phyloP scores from a whole-genome alignment of 2,329 filamentous ascomycete genomes.

The Pseudohalonectria lignicola region DNA sequence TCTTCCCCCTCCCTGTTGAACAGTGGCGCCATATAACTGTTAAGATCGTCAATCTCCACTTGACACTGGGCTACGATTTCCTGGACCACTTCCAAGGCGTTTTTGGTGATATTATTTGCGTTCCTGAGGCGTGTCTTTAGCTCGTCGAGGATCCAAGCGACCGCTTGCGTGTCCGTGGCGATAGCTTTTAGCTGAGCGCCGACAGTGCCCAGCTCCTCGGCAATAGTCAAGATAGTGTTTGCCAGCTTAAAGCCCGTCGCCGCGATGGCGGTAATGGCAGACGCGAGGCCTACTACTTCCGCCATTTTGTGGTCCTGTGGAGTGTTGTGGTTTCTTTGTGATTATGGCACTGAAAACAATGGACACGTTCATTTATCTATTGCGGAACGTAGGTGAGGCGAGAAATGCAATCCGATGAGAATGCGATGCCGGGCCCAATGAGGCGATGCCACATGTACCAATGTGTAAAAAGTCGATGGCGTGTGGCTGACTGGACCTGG shows the following conservation, averaged over 20 bases:
- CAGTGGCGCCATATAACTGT: not conserved
- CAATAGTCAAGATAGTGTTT: constrained; percentile 16
- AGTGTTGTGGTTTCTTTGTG: not conserved
- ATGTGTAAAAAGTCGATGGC: no score
- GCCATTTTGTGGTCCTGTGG: not conserved
- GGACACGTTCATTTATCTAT: no score
- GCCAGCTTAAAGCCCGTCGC: not conserved
- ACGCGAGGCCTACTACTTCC: not conserved
- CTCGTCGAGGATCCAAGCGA: not conserved
- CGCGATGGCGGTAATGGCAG: not conserved
- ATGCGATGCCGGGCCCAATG: no score
- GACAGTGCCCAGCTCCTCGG: constrained; percentile 16
- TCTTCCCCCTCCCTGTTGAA: not conserved
- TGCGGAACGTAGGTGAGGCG: no score
- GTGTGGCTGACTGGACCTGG: no score
- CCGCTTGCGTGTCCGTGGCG: not conserved
- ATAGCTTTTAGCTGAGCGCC: not conserved
- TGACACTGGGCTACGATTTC: not conserved
- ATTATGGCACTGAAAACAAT: no score
- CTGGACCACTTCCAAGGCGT: not conserved
- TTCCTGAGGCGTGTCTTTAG: not conserved
- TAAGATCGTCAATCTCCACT: not conserved
- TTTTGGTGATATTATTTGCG: not conserved
- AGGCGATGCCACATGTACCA: no score
- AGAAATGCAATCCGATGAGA: no score